These are phyloP conservation scores for Candida albicans DNA, from an alignment of 1,139 yeast genomes.

Conservation along the genomic window DNA sequence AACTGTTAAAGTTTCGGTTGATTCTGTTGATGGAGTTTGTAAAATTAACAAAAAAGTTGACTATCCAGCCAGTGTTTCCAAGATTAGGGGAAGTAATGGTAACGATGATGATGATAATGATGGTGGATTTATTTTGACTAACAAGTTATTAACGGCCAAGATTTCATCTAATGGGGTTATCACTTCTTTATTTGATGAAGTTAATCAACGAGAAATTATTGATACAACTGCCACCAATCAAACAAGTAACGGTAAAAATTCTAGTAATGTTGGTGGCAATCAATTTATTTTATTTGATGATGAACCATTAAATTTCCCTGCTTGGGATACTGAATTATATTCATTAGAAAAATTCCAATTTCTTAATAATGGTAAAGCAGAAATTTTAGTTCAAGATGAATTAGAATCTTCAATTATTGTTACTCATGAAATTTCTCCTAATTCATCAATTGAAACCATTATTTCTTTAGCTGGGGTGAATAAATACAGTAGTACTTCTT, in stretches of 20 bases:
- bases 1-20: conserved; percentile 14
- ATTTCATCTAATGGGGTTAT: conserved; percentile 64
- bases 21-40: conserved; percentile 15
- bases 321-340: conserved; percentile 96
- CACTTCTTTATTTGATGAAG: conserved; percentile 63
- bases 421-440: conserved; percentile 53
- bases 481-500: not conserved
- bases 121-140: conserved; percentile 51
- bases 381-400: conserved; percentile 54
- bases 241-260: conserved; percentile 33
- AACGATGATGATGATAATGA: too few relatives aligned
- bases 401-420: conserved; percentile 64
- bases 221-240: conserved; percentile 50
- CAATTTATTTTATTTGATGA: conserved; percentile 83
- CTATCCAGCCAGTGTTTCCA: conserved; percentile 49
- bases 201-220: conserved; percentile 64
- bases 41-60: conserved; percentile 18
- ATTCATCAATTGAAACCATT: conserved; percentile 62
- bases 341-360: conserved; percentile 69
- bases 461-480: conserved; percentile 68
- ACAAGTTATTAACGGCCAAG: conserved; percentile 58
- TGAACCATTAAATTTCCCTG: conserved; percentile 87
- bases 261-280: conserved; percentile 56
- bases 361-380: conserved; percentile 41
- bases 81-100: too few relatives aligned